Base-by-base conservation (phyloP, 2,329 filamentous ascomycete species). In the Hypoxylon sp. region DNA sequence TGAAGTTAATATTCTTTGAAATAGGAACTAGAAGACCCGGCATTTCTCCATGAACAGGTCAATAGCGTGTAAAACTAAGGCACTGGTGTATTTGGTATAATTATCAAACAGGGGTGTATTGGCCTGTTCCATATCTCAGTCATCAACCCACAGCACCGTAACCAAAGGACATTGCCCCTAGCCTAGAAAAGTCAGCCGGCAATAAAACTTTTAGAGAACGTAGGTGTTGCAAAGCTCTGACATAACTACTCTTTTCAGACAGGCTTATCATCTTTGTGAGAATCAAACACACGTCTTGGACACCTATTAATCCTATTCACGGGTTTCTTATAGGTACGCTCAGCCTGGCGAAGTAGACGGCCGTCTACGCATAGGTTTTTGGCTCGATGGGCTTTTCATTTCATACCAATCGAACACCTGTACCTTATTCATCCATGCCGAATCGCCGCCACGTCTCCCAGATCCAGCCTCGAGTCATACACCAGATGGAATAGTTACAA, bases 51-150 rank as follows among this genome's bases (percentile, higher is more conserved):
- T 21, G 10, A 1, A 25, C 32, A 6, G 19, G 23, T 17, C n/a
- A 41, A 25, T 28, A 36, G 7, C 28, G 38, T 43, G 41, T 21
- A 11, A 30, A 46, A 56, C 25, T 46, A n/a, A 23, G 43, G 38
- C 7, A 21, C 17, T 46, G 53, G 13, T 30, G 13, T 50, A 58
- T 58, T 41, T 28, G 11, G 23, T 41, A 46, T 57, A 43, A 61
- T 58, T 30, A 53, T 21, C 38, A 56, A 28, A 53, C 51, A 56
- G 57, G 63, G 63, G 46, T 49, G 34, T 5, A 25, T n/a, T 57
- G 45, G 21, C 13, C 32, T 48, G 59, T 46, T 41, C 51, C 50
- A 36, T 28, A 51, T 65, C 49, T 48, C 4, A 32, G 17, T 1
- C 19, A n/a, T 28, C 32, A 5, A 25, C 17, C 10, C 13, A 30